Evolutionary conservation across 345 rosid genomes (phyloP).

Genomic region (Excoecaria agallocha): DNA sequence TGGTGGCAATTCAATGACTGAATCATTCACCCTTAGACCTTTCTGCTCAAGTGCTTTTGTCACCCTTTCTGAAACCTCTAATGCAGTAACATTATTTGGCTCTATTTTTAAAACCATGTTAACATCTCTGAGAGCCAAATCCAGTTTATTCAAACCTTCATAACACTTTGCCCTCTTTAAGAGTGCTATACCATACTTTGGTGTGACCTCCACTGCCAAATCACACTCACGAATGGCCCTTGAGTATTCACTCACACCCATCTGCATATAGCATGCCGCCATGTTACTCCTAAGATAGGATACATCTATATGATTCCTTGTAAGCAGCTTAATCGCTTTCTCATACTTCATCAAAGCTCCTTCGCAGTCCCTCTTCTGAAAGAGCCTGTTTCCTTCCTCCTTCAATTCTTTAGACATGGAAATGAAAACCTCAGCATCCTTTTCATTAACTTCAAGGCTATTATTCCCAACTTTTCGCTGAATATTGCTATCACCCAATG

Average conservation of each 20-base stretch:
- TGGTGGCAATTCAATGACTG: slow-evolving; percentile 64
- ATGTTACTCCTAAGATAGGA: slow-evolving; percentile 67
- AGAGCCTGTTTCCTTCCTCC: slow-evolving; percentile 79
- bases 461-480: slow-evolving; percentile 35
- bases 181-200: slow-evolving; percentile 66
- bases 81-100: slow-evolving; percentile 69
- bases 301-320: slow-evolving; percentile 56
- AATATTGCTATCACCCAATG: slow-evolving; percentile 33
- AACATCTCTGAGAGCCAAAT: slow-evolving; percentile 74
- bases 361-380: slow-evolving; percentile 71
- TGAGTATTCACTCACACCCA: slow-evolving; percentile 67
- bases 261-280: slow-evolving; percentile 93
- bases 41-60: slow-evolving; percentile 46
- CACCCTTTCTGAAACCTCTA: slow-evolving; percentile 72
- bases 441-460: slow-evolving; percentile 39
- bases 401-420: slow-evolving; percentile 66
- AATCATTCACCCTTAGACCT: slow-evolving; percentile 58
- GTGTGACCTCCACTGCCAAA: slow-evolving; percentile 67
- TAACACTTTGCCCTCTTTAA: slow-evolving; percentile 87
- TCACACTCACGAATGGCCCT: slow-evolving; percentile 74
- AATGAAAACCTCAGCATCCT: slow-evolving; percentile 51
- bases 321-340: slow-evolving; percentile 79
- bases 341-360: slow-evolving; percentile 74
- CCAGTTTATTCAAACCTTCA: slow-evolving; percentile 78
- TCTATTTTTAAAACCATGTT: slow-evolving; percentile 57